Base-by-base conservation (phyloP, 2,329 filamentous ascomycete species). In the Colletotrichum sidae region DNA sequence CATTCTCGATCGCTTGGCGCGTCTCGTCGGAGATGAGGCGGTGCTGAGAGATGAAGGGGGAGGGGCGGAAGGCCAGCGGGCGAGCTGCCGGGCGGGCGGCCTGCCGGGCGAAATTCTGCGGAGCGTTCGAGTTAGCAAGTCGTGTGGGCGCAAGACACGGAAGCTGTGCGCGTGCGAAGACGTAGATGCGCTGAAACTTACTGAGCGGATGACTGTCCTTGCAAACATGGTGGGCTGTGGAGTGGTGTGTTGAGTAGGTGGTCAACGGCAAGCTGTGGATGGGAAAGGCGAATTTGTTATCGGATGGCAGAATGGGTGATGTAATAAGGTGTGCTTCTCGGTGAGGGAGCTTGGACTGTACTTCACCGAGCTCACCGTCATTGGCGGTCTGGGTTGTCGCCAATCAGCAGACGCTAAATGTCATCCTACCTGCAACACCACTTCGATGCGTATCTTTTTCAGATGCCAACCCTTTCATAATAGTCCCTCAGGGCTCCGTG, bases 1-100 rank as follows among this genome's bases (percentile, higher is more conserved):
- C 95, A 78, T 94, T 93, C 79, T 97, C 93, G 73, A 99, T 99
- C 34, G 94, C 94, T 44, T 88, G 80, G 68, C 87, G 89, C 10
- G 92, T 96, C 75, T 93, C 87, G 71, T 90, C 87, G 38, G 95
- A 97, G 52, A 99, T 87, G 45, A 93, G 85, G 62, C 94, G 91
- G 65, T 85, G 80, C 68, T 84, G 83, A 34, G 62, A 58, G 60
- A 66, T 52, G 67, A 70, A 67, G 59, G 68, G 51, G 4, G 51
- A 49, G 47, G 65, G 65, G 49, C 60, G 67, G 64, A 68, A 69
- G 63, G 68, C 72, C 39, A 65, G 53, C 58, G 62, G 62, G 67
- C 72, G 60, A 55, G 73, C 70, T 38, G 72, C 73, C 55, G 78
- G 77, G 46, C 78, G 76, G 55, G 74, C 73, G 60, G 77, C 75